Evolutionary conservation across 1,284 basidiomycete species (phyloP).

Genomic region (Schizophyllum amplum): DNA sequence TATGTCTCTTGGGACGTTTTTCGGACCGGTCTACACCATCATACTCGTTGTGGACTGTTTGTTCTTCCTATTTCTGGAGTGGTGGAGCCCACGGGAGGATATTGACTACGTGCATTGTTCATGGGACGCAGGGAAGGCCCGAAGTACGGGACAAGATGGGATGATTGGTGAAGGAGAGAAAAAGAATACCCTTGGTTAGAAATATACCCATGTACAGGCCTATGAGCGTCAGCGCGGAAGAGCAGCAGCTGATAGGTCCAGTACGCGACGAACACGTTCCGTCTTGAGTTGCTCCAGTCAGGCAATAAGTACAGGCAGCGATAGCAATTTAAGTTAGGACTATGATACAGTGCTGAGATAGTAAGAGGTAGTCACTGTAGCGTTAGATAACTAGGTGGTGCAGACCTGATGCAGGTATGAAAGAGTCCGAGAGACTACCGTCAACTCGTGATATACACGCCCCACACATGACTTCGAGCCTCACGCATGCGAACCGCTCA

Average conservation of each 20-base stretch:
- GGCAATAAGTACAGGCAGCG: no score
- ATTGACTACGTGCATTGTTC: constrained; percentile 51
- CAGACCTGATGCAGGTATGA: neutral
- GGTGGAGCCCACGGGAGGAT: constrained; percentile 62
- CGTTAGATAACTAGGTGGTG: neutral
- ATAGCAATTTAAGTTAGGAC: no score
- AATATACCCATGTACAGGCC: no score
- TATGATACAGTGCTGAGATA: no score
- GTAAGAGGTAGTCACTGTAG: no score
- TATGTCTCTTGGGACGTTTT: constrained; percentile 62
- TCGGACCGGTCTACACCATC: constrained; percentile 70
- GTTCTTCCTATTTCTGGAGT: constrained; percentile 71
- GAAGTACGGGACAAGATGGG: neutral
- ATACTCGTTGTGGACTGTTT: constrained; percentile 77
- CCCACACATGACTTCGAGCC: neutral
- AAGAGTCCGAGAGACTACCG: neutral
- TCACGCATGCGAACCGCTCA: neutral
- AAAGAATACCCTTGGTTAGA: no score
- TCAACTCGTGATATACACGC: neutral
- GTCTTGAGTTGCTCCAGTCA: no score
- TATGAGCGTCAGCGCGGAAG: no score
- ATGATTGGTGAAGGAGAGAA: neutral
- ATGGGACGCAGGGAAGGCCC: neutral
- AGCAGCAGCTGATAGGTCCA: no score
- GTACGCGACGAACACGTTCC: no score